Evolutionary conservation across 805 yeast genomes (phyloP).

Genomic region (Candida silvatica): DNA sequence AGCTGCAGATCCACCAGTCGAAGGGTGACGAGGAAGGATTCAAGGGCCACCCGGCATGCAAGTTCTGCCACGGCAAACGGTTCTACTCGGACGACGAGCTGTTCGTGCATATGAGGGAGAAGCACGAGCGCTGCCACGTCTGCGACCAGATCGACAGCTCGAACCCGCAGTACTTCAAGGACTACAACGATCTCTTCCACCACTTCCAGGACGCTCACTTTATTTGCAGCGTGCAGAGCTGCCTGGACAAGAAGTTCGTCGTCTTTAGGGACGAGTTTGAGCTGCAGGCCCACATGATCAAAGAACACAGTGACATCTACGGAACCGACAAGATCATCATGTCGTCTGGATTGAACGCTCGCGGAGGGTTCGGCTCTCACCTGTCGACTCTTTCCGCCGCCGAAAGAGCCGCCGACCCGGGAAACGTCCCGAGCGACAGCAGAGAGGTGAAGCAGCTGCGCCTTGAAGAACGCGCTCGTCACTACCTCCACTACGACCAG

Average conservation of each 20-base stretch:
- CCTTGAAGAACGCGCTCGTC: conserved; percentile 79
- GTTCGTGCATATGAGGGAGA: conserved; percentile 68
- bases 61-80: conserved; percentile 62
- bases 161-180: conserved; percentile 64
- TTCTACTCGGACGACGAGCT: conserved; percentile 88
- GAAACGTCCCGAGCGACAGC: conserved; percentile 20
- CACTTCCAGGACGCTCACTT: conserved; percentile 75
- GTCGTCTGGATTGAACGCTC: conserved; percentile 14
- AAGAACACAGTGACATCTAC: conserved; percentile 44
- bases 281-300: conserved; percentile 77
- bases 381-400: conserved; percentile 42
- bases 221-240: conserved; percentile 65
- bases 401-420: conserved; percentile 13
- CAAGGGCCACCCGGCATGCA: conserved; percentile 83
- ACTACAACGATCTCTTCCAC: conserved; percentile 63
- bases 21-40: conserved; percentile 76
- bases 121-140: conserved; percentile 83
- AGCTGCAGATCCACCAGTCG: conserved; percentile 59
- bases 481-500: conserved; percentile 52
- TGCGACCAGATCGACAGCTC: conserved; percentile 65
- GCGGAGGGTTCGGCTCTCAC: conserved; percentile 29
- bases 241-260: conserved; percentile 85
- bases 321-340: conserved; percentile 34
- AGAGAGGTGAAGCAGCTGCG: conserved; percentile 47
- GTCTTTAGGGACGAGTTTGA: conserved; percentile 86